Evolutionary conservation across 2,329 filamentous ascomycete genomes (phyloP).

Genomic region (Seiridium unicorne): DNA sequence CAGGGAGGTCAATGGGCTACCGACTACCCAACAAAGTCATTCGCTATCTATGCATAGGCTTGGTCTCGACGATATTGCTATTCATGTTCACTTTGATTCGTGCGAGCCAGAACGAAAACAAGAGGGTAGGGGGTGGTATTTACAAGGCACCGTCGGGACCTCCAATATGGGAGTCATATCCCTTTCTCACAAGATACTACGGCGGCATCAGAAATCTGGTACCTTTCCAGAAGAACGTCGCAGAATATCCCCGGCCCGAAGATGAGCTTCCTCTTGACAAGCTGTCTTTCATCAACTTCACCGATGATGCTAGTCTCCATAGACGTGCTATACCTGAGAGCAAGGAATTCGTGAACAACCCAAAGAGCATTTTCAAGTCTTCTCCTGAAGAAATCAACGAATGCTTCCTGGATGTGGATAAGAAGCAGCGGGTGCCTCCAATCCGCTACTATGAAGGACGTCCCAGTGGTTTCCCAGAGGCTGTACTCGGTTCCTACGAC

Average conservation of each 20-base stretch:
- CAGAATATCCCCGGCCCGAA: conserved; percentile 74
- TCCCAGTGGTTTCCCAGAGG: conserved; percentile 79
- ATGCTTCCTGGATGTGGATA: conserved; percentile 74
- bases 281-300: conserved; percentile 32
- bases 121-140: conserved; percentile 51
- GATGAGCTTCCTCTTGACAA: conserved; percentile 53
- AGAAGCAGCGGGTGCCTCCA: conserved; percentile 64
- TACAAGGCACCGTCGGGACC: conserved; percentile 54
- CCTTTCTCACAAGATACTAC: conserved; percentile 85
- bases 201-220: conserved; percentile 78
- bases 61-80: conserved; percentile 68
- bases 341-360: conserved; percentile 49
- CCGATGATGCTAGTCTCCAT: conserved; percentile 23
- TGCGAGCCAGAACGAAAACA: conserved; percentile 70
- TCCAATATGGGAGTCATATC: conserved; percentile 79
- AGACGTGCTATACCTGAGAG: conserved; percentile 40
- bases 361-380: conserved; percentile 32
- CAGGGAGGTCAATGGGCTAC: conserved; percentile 45
- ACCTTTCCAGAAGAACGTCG: conserved; percentile 61
- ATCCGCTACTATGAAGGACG: conserved; percentile 76
- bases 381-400: conserved; percentile 58
- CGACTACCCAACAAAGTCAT: conserved; percentile 71
- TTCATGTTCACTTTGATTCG: conserved; percentile 76
- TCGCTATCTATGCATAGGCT: conserved; percentile 72
- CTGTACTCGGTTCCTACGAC: conserved; percentile 84